Conservation (phyloP, 768 basidiomycete genomes). For the Dacryopinax primogenitus region DNA sequence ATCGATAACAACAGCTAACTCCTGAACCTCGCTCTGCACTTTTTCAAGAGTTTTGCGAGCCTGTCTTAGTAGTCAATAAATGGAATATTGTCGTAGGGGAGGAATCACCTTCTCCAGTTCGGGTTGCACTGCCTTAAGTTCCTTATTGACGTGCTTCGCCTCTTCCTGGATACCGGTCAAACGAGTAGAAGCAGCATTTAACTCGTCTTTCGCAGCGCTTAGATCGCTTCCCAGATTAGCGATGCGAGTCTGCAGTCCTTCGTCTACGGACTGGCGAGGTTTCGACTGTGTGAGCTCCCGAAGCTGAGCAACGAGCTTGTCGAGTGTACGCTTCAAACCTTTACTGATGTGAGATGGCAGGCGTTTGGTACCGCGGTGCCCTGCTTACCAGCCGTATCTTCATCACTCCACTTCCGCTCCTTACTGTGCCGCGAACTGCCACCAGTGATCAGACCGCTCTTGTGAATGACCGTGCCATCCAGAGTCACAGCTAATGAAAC, state of each 20-base stretch:
- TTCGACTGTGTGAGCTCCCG: conserved; percentile 74
- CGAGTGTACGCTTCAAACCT: conserved; percentile 50
- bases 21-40: conserved; percentile 43
- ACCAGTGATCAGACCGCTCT: conserved; percentile 94
- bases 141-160: conserved; percentile 62
- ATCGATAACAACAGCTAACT: conserved; percentile 47
- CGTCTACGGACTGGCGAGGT: conserved; percentile 73
- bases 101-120: conserved; percentile 54
- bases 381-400: conserved; percentile 66
- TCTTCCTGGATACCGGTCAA: conserved; percentile 72
- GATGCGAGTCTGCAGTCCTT: conserved; percentile 62
- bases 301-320: conserved; percentile 58
- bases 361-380: neutral
- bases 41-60: conserved; percentile 40
- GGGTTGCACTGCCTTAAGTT: conserved; percentile 51
- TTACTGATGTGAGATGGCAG: neutral
- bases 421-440: conserved; percentile 64
- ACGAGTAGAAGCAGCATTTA: conserved; percentile 43
- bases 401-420: conserved; percentile 90
- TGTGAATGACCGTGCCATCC: conserved; percentile 94
- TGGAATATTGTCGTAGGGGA: neutral
- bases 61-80: conserved; percentile 27
- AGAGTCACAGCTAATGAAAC: conserved; percentile 68
- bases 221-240: conserved; percentile 66
- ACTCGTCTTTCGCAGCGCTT: conserved; percentile 64